Percentiles rank a stretch among this genome's conserved stretches.
phyloP scores from a whole-genome alignment of 2,329 filamentous ascomycete genomes.

The Colletotrichum higginsianum region DNA sequence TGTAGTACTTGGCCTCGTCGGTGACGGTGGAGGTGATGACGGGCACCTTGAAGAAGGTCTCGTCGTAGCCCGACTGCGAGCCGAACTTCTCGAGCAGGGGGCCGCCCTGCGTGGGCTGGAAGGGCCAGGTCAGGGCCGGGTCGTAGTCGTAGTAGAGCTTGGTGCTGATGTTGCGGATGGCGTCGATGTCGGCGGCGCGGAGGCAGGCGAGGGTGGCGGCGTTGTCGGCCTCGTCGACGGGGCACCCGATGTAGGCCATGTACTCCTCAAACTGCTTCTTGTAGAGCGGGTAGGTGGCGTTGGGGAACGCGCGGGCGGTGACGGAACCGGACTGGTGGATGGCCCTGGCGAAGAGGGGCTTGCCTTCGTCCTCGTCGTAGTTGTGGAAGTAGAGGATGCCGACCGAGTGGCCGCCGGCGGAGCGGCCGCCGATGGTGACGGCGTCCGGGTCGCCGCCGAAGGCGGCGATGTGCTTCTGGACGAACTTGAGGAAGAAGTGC shows the following conservation, averaged over 20 bases:
- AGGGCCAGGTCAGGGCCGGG: conserved; percentile 71
- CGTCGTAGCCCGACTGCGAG: conserved; percentile 56
- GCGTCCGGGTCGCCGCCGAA: conserved; percentile 77
- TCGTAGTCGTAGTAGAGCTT: conserved; percentile 69
- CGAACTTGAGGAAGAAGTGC: conserved; percentile 72
- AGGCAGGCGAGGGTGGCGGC: conserved; percentile 68
- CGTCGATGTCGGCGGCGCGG: conserved; percentile 63
- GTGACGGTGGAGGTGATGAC: conserved; percentile 55
- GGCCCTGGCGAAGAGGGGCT: conserved; percentile 74
- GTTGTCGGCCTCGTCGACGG: conserved; percentile 60
- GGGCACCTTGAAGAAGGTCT: conserved; percentile 55
- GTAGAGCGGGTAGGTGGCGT: conserved; percentile 58
- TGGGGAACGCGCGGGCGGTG: conserved; percentile 53
- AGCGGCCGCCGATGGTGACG: conserved; percentile 77
- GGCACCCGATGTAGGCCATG: conserved; percentile 68
- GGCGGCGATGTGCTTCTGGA: conserved; percentile 73
- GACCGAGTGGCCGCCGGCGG: conserved; percentile 72
- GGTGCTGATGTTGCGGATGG: conserved; percentile 72
- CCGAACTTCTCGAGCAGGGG: conserved; percentile 63
- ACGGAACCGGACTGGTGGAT: conserved; percentile 75
- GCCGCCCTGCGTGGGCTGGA: conserved; percentile 62
- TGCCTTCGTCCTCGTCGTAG: conserved; percentile 71
- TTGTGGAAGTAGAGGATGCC: conserved; percentile 75
- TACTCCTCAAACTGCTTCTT: conserved; percentile 67
- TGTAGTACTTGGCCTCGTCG: conserved; percentile 54